A percentile compares a stretch with the other conserved stretches of the same genome.
Conservation (phyloP, 805 yeast species). For the Zygoascus tannicola region DNA sequence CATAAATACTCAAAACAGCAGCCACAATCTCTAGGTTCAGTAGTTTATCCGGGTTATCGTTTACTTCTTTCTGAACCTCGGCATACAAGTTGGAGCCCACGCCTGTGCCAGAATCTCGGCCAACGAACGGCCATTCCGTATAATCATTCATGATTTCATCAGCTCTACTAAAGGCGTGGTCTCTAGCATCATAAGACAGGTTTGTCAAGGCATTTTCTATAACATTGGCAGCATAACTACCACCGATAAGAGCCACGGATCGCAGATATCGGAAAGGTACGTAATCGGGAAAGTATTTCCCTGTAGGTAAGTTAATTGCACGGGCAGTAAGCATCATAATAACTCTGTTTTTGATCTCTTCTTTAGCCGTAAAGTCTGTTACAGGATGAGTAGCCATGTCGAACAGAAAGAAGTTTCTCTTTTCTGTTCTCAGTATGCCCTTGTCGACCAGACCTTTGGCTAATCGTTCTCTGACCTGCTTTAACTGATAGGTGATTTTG, state of each 20-base stretch:
- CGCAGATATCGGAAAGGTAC: slow-evolving; percentile 65
- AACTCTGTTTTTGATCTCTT: slow-evolving; percentile 64
- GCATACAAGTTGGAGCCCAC: slow-evolving; percentile 60
- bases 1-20: slow-evolving; percentile 81
- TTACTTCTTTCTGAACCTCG: slow-evolving; percentile 43
- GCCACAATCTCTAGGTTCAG: slow-evolving; percentile 82
- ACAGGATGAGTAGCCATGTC: slow-evolving; percentile 99
- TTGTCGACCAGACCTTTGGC: slow-evolving; percentile 97
- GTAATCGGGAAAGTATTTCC: slow-evolving; percentile 58
- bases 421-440: slow-evolving; percentile 91
- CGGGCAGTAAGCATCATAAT: slow-evolving; percentile 62
- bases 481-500: slow-evolving; percentile 90
- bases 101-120: slow-evolving; percentile 38
- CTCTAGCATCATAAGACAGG: slow-evolving; percentile 79
- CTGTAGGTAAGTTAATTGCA: slow-evolving; percentile 47
- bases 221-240: slow-evolving; percentile 93
- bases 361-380: slow-evolving; percentile 78
- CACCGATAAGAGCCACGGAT: slow-evolving; percentile 72
- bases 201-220: slow-evolving; percentile 73
- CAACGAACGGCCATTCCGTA: slow-evolving; percentile 75
- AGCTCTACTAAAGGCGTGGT: slow-evolving; percentile 87
- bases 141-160: slow-evolving; percentile 80
- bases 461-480: slow-evolving; percentile 92
- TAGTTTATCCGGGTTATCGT: slow-evolving; percentile 40
- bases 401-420: slow-evolving; percentile 85